Evolutionary conservation across 2,329 filamentous ascomycete genomes (phyloP).

Genomic region (Penicillium sp.): DNA sequence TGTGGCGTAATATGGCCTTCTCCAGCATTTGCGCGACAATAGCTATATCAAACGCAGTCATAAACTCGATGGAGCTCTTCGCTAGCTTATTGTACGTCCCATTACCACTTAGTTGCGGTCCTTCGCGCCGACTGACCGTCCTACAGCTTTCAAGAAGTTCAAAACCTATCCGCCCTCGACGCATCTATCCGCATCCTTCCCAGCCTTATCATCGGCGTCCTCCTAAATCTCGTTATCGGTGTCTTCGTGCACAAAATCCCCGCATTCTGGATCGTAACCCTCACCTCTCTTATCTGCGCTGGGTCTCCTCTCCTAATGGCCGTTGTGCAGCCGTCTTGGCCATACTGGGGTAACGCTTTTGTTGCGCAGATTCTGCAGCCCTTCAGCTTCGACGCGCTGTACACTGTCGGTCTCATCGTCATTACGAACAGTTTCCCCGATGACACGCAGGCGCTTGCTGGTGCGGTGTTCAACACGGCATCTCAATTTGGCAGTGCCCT

Average conservation of each 20-base stretch:
- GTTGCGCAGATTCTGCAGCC: conserved; percentile 22
- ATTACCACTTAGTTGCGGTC: neutral
- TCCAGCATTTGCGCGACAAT: conserved; percentile 38
- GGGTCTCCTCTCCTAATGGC: conserved; percentile 53
- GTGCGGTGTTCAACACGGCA: conserved; percentile 64
- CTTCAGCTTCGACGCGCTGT: neutral
- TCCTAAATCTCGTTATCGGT: conserved; percentile 53
- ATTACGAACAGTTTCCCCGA: conserved; percentile 60
- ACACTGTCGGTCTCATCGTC: conserved; percentile 49
- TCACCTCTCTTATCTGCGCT: conserved; percentile 34
- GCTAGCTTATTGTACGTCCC: conserved; percentile 9
- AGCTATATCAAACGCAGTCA: neutral
- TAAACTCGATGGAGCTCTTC: conserved; percentile 13
- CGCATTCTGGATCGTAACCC: conserved; percentile 46
- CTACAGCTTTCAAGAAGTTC: conserved; percentile 53
- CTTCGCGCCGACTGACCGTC: neutral
- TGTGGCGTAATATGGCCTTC: conserved; percentile 41
- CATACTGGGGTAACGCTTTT: conserved; percentile 40
- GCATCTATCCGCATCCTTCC: conserved; percentile 54
- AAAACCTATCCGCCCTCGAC: conserved; percentile 50
- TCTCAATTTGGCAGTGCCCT: conserved; percentile 59
- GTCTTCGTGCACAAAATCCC: conserved; percentile 46
- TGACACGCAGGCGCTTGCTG: conserved; percentile 61
- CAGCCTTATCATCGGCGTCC: conserved; percentile 41
- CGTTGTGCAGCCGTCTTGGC: conserved; percentile 48